A percentile compares a stretch with the other conserved stretches of the same genome.
phyloP scores from a whole-genome alignment of 352 stramenopile species.

The Aphanomyces cochlioides region DNA sequence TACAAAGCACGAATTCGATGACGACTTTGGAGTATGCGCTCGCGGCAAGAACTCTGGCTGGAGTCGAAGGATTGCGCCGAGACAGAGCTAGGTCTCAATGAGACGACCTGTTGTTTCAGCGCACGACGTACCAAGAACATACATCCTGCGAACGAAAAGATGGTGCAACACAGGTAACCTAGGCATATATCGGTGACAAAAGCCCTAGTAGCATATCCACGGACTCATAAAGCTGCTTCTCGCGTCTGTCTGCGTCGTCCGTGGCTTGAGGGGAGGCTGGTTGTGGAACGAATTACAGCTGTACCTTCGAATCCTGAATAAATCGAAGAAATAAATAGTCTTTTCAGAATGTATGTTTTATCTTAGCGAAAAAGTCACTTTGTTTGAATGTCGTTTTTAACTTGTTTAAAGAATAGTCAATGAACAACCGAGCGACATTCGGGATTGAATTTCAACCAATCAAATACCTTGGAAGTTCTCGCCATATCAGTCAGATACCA shows the following conservation, averaged over 20 bases:
- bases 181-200: neutral
- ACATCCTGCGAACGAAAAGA: constrained; percentile 73
- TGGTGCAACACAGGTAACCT: constrained; percentile 74
- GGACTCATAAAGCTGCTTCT: neutral
- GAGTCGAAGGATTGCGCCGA: constrained; percentile 68
- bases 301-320: constrained; percentile 24
- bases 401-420: constrained; percentile 22
- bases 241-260: no score
- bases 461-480: neutral
- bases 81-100: constrained; percentile 43
- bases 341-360: neutral
- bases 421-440: neutral
- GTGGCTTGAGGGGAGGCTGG: no score
- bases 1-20: constrained; percentile 71
- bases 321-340: no score
- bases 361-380: neutral
- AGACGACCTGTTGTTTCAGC: constrained; percentile 9
- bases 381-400: constrained; percentile 16
- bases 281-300: no score
- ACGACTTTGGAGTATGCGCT: constrained; percentile 67
- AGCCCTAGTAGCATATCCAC: neutral
- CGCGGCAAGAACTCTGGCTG: constrained; percentile 69
- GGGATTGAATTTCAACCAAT: constrained; percentile 1
- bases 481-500: no score
- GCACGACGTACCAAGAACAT: constrained; percentile 59